Evolutionary conservation across 179 eudicot genomes (phyloP), one percentile per base, ranked within the genome.

Genomic region (Amaranthus tricolor): DNA sequence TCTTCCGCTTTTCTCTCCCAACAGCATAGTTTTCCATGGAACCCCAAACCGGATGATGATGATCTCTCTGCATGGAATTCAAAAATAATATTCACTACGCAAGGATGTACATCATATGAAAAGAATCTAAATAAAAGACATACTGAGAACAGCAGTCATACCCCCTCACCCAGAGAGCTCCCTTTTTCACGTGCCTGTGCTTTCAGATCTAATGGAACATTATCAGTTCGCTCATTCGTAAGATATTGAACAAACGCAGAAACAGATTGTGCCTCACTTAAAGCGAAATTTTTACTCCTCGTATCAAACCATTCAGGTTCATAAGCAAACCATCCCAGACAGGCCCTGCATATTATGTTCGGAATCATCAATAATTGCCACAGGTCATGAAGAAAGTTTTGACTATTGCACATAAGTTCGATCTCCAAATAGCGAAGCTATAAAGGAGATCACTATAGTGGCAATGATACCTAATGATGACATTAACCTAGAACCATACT

Each of bases 231-330:
- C 77, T 93, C 91, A 78, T 85, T 91, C 73, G 72, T 74, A 78
- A 96, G 96, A 84, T 83, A 86, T 49, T 93, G 89, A 73, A 85
- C 92, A 85, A 91, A 93, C 62, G 87, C 74, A 72, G 90, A 85
- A 80, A 96, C 91, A 74, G 96, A 93, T 68, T 93, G 99, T 69
- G 97, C 96, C 84, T 96, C 99, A 81, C 96, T 86, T 68, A 80
- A 97, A 75, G 96, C 84, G 87, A 93, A 91, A 72, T 83, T 87
- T 74, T 78, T 82, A 77, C 89, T 91, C 71, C 86, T 89, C 50
- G 87, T 76, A 67, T 96, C 99, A 77, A 82, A 91, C 98, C 97
- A 96, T 76, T 93, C 98, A 73, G 99, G 96, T 79, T 89, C 91
- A 77, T 82, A 85, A 71, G 97, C 87, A 86, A 96, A 96, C 98